These are phyloP conservation scores for Elsinoe fawcettii DNA, from an alignment of 2,329 filamentous ascomycete species.

Conservation along the genomic window DNA sequence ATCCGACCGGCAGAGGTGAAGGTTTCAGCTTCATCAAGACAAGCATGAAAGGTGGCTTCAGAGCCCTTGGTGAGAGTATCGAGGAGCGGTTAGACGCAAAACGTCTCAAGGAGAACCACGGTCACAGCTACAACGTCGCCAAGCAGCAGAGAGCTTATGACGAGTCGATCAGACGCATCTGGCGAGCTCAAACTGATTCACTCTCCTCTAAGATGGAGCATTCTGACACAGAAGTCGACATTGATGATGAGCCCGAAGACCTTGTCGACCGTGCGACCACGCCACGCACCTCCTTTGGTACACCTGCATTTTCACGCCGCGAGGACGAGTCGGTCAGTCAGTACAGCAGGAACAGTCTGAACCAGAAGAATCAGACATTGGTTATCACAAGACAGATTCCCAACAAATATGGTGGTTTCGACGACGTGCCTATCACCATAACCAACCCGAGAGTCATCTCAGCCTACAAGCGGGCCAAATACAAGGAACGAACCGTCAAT, in stretches of 20 bases:
- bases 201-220: slow-evolving; percentile 66
- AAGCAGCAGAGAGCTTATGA: slow-evolving; percentile 89
- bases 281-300: slow-evolving; percentile 58
- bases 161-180: slow-evolving; percentile 82
- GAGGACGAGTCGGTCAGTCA: slow-evolving; percentile 69
- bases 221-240: slow-evolving; percentile 64
- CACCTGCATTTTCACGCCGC: slow-evolving; percentile 44
- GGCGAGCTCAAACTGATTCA: slow-evolving; percentile 77
- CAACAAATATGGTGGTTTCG: slow-evolving; percentile 49
- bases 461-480: slow-evolving; percentile 74
- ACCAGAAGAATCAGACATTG: slow-evolving; percentile 58
- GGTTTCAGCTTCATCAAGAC: slow-evolving; percentile 97
- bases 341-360: slow-evolving; percentile 39
- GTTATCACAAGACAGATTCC: slow-evolving; percentile 64
- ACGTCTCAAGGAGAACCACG: slow-evolving; percentile 58
- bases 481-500: slow-evolving; percentile 61
- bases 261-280: slow-evolving; percentile 44
- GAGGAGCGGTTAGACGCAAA: slow-evolving; percentile 81
- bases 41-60: slow-evolving; percentile 97
- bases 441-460: slow-evolving; percentile 75
- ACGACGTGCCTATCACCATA: slow-evolving; percentile 20
- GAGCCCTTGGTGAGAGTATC: slow-evolving; percentile 79
- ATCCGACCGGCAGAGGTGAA: slow-evolving; percentile 86
- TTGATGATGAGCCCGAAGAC: slow-evolving; percentile 45
- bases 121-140: slow-evolving; percentile 96